These are phyloP conservation scores for Debaryomyces psychrophilus DNA, from an alignment of 1,139 yeast genomes.

Conservation along the genomic window DNA sequence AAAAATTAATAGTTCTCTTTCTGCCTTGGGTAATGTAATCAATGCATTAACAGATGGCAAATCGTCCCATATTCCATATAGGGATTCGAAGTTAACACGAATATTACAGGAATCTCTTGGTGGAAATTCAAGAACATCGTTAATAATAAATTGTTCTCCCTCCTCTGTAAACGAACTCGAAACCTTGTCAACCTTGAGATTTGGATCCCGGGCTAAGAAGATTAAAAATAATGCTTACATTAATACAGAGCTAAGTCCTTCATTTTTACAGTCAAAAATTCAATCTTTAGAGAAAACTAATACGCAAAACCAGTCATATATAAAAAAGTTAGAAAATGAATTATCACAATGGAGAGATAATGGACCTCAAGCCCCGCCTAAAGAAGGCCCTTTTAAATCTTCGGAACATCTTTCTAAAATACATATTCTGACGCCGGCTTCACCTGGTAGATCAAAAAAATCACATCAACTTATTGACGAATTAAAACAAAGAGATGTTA, in stretches of 20 bases:
- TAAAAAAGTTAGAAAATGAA: constrained; percentile 55
- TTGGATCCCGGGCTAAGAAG: constrained; percentile 77
- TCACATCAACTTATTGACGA: constrained; percentile 24
- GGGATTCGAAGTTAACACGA: constrained; percentile 84
- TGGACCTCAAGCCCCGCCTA: background rate
- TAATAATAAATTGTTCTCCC: constrained; percentile 81
- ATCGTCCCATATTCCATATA: constrained; percentile 69
- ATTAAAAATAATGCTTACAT: constrained; percentile 71
- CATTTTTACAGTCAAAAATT: constrained; percentile 55
- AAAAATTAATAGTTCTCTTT: constrained; percentile 76
- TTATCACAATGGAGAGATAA: constrained; percentile 4
- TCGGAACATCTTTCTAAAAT: background rate
- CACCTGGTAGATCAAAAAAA: background rate
- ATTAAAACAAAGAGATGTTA: constrained; percentile 36
- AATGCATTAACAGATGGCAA: constrained; percentile 74
- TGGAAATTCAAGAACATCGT: constrained; percentile 81
- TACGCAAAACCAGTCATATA: constrained; percentile 45
- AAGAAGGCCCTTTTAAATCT: background rate
- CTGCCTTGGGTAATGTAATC: constrained; percentile 80
- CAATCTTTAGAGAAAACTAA: constrained; percentile 52
- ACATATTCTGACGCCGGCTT: background rate
- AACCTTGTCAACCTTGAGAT: constrained; percentile 75
- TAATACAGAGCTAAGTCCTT: constrained; percentile 67
- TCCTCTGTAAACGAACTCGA: constrained; percentile 63
- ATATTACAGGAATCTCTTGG: constrained; percentile 84